Conservation (phyloP, 148 eudicot species). For the Fagopyrum tataricum region DNA sequence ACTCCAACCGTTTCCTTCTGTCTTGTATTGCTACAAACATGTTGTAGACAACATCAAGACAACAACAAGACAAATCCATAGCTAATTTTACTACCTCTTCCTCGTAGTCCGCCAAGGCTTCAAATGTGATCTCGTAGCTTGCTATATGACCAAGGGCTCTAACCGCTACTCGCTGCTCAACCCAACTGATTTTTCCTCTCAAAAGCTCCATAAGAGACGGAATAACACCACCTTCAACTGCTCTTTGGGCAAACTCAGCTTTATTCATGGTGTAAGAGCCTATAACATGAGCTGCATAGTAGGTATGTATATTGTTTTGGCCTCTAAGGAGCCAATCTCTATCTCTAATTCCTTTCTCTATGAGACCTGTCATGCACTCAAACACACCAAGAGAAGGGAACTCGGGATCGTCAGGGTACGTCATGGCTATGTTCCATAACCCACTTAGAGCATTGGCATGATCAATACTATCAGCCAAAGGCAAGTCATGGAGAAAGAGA, state of each 20-base stretch:
- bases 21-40: slow-evolving; percentile 23
- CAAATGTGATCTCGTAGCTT: slow-evolving; percentile 50
- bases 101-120: slow-evolving; percentile 31
- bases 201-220: slow-evolving; percentile 46
- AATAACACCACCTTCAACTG: slow-evolving; percentile 41
- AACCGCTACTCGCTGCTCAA: slow-evolving; percentile 64
- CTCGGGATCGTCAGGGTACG: slow-evolving; percentile 39
- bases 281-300: slow-evolving; percentile 60
- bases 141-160: slow-evolving; percentile 70
- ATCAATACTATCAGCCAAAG: slow-evolving; percentile 27
- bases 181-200: slow-evolving; percentile 58
- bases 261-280: slow-evolving; percentile 69
- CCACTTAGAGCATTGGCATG: slow-evolving; percentile 41
- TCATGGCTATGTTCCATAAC: slow-evolving; percentile 60
- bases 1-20: slow-evolving; percentile 32
- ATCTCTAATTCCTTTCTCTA: slow-evolving; percentile 35
- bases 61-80: slow-evolving; percentile 25
- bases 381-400: slow-evolving; percentile 60
- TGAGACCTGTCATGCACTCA: slow-evolving; percentile 37
- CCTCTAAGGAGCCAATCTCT: slow-evolving; percentile 40
- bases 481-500: slow-evolving; percentile 33
- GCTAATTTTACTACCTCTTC: slow-evolving; percentile 31
- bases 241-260: slow-evolving; percentile 35
- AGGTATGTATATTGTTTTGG: slow-evolving; percentile 51
- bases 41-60: slow-evolving; percentile 20